Conservation (phyloP, 2,329 filamentous ascomycete species). For the Calonectria pauciramosa region DNA sequence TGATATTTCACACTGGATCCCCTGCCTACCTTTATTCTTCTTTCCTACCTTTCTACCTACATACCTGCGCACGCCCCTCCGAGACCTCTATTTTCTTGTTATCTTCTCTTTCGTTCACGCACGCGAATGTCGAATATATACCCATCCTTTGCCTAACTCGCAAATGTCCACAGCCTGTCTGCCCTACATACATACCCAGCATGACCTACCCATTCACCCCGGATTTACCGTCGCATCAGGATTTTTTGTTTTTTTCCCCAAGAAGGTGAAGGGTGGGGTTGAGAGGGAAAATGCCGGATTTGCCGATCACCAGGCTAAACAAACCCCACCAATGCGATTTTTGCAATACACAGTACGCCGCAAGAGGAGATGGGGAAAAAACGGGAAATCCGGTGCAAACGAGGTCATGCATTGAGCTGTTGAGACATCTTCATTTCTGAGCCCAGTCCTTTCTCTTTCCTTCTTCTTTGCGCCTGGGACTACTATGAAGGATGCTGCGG, state of each 20-base stretch:
- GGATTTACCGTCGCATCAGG: not conserved
- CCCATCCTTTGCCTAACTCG: slow-evolving; percentile 21
- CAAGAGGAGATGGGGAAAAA: too few relatives aligned
- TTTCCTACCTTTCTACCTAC: slow-evolving; percentile 22
- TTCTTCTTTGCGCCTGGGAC: not conserved
- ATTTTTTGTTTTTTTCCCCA: not conserved
- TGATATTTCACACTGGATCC: slow-evolving; percentile 44
- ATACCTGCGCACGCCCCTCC: slow-evolving; percentile 12
- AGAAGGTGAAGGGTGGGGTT: not conserved
- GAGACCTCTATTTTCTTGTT: slow-evolving; percentile 15
- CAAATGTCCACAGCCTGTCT: slow-evolving; percentile 14
- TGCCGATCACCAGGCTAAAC: slow-evolving; percentile 9
- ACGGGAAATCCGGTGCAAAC: not conserved
- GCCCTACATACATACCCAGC: not conserved
- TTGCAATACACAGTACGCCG: not conserved
- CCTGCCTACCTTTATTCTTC: slow-evolving; percentile 31
- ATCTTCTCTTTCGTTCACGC: slow-evolving; percentile 19
- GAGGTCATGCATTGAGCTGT: not conserved
- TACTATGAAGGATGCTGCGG: not conserved
- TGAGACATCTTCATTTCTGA: not conserved
- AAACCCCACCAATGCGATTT: not conserved
- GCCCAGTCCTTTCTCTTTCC: slow-evolving; percentile 1
- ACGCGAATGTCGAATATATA: slow-evolving; percentile 28
- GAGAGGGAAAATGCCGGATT: not conserved
- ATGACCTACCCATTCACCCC: not conserved